phyloP scores from a whole-genome alignment of 176 grass and related monocot genomes.

The Thinopyrum elongatum region DNA sequence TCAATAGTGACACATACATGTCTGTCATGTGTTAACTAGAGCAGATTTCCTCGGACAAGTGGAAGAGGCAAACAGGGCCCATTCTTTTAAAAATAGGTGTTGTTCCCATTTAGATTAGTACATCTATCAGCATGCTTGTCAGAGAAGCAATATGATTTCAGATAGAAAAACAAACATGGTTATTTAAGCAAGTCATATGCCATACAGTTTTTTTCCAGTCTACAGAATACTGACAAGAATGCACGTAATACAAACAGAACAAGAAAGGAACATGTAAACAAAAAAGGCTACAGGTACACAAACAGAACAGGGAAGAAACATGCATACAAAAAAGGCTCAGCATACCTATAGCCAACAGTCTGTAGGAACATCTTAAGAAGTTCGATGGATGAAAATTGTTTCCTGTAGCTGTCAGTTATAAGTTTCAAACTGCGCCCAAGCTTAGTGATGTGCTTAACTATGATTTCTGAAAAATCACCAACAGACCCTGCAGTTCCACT shows the following conservation, averaged over 20 bases:
- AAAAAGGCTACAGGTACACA: background rate
- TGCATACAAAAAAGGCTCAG: slow-evolving; percentile 11
- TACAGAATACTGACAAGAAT: background rate
- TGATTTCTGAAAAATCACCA: slow-evolving; percentile 79
- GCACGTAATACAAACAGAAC: slow-evolving; percentile 1
- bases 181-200: slow-evolving; percentile 23
- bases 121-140: slow-evolving; percentile 24
- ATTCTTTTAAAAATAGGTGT: background rate
- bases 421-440: slow-evolving; percentile 71
- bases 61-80: background rate
- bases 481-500: slow-evolving; percentile 69
- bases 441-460: slow-evolving; percentile 71
- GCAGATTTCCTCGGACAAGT: background rate
- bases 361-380: slow-evolving; percentile 98
- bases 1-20: slow-evolving; percentile 11
- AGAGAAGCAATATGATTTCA: background rate
- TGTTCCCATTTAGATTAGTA: background rate
- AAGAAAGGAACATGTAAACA: background rate
- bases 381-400: slow-evolving; percentile 88
- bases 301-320: slow-evolving; percentile 9
- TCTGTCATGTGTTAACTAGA: background rate
- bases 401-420: slow-evolving; percentile 88
- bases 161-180: background rate
- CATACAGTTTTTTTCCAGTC: background rate
- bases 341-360: slow-evolving; percentile 71